Base-by-base conservation (phyloP, 2,329 filamentous ascomycete genomes). In the Seiridium cupressi region DNA sequence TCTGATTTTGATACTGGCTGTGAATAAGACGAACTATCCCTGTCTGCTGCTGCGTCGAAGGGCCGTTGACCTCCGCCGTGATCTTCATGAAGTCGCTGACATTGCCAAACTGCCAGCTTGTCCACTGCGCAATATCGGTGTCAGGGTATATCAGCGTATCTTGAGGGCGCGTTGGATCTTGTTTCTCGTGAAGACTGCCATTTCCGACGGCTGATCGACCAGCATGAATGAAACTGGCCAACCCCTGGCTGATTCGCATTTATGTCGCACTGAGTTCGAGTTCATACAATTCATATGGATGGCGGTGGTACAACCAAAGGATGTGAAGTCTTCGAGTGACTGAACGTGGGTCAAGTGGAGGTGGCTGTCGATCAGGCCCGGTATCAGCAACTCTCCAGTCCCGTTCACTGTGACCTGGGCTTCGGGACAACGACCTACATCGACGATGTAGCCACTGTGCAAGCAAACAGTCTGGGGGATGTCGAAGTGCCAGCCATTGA, bases 21-120 rank as follows among this genome's bases (percentile, higher is more conserved):
- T 61, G 61, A 34, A 54, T 49, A 10, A 32, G 18, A 10, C 42
- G 26, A 11, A 61, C 59, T 11, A 62, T 55, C 3, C 34, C 47
- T 26, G 49, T 48, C 10, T 62, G 61, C 26, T 54, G 60, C 10
- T 55, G 55, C 5, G 57, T 60, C n/a, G 54, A 56, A 26, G 54
- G 54, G 11, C 54, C 54, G 26, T 44, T 44, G 31, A 49, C 54
- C 48, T 56, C 54, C 5, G 54, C 54, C 5, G 54, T 56, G 5
- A 56, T 56, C 6, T 56, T 56, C 32, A 18, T 44, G 26, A 56
- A 56, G 54, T 56, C 26, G 36, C 54, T 56, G 54, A 36, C 54
- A n/a, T 56, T 56, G 40, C 31, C 42, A 34, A 56, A 56, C 26
- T 56, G 54, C 54, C 54, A 56, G 10, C 32, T 40, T 4, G 36